Conservation (phyloP, 164 flowering plant genomes). For the Aristolochia californica region DNA sequence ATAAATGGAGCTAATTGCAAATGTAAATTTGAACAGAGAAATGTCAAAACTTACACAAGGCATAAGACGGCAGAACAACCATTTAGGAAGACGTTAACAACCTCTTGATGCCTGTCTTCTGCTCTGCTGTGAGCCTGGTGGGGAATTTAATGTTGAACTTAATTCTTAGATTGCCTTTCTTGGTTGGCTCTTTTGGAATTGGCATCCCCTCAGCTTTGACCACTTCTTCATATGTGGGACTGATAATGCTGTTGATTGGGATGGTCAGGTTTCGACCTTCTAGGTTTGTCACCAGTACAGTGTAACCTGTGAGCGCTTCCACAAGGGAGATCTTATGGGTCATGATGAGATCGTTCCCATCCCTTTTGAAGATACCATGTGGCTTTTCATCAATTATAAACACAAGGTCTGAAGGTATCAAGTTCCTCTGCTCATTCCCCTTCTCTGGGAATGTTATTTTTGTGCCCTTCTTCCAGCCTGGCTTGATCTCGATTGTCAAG, state of each 20-base stretch:
- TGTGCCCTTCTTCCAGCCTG: constrained; percentile 98
- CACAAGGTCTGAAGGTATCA: constrained; percentile 72
- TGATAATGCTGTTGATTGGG: constrained; percentile 44
- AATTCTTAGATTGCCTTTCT: constrained; percentile 69
- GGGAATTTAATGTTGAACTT: constrained; percentile 83
- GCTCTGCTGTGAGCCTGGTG: constrained; percentile 61
- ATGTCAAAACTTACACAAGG: neutral
- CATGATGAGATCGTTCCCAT: constrained; percentile 66
- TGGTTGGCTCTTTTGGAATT: constrained; percentile 73
- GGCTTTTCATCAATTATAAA: constrained; percentile 92
- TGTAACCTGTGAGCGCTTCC: constrained; percentile 78
- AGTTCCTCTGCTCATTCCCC: constrained; percentile 68
- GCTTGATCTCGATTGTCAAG: constrained; percentile 70
- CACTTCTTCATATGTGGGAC: constrained; percentile 69
- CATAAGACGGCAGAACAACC: neutral
- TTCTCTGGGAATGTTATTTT: constrained; percentile 90
- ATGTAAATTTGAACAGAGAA: neutral
- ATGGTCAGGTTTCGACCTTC: constrained; percentile 62
- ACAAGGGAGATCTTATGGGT: constrained; percentile 69
- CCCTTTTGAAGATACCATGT: constrained; percentile 68
- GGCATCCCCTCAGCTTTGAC: constrained; percentile 90
- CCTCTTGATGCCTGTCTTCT: constrained; percentile 63
- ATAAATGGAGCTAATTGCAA: neutral
- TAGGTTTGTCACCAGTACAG: constrained; percentile 62
- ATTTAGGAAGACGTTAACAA: constrained; percentile 41